Conservation (phyloP, 495 filamentous ascomycete species). For the Neurospora sp. region DNA sequence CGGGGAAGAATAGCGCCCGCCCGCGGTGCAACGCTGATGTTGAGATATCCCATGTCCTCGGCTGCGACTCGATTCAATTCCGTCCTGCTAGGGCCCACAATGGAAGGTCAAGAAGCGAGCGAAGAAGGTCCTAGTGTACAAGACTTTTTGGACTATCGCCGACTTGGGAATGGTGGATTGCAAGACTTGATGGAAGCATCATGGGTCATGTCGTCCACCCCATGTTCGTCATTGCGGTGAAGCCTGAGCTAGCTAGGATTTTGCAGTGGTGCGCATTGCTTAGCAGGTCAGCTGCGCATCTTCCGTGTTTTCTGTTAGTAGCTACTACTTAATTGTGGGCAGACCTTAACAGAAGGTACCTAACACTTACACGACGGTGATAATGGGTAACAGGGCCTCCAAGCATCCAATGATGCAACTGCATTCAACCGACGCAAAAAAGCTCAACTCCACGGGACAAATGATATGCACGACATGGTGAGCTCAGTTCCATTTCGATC, state of each 20-base stretch:
- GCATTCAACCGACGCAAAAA: neutral
- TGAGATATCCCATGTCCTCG: no score
- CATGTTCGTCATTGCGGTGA: neutral
- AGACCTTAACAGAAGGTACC: neutral
- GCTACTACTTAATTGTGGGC: neutral
- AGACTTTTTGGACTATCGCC: neutral
- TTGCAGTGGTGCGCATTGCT: neutral
- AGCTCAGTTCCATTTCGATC: neutral
- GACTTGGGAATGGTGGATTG: neutral
- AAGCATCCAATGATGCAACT: neutral
- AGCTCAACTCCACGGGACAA: neutral
- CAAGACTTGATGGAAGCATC: no score
- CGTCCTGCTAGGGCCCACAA: neutral
- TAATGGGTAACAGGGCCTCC: neutral
- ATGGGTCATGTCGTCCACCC: neutral
- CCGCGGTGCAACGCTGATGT: neutral
- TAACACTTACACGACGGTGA: neutral
- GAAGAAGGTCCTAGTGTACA: neutral
- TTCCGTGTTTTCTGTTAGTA: neutral
- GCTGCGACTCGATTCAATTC: no score
- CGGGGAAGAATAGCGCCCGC: neutral
- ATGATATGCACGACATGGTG: neutral
- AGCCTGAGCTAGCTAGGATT: neutral
- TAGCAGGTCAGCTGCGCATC: neutral
- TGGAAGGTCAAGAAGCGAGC: neutral